Conservation (phyloP, 441 rosid species). For the Mallotus japonicus region DNA sequence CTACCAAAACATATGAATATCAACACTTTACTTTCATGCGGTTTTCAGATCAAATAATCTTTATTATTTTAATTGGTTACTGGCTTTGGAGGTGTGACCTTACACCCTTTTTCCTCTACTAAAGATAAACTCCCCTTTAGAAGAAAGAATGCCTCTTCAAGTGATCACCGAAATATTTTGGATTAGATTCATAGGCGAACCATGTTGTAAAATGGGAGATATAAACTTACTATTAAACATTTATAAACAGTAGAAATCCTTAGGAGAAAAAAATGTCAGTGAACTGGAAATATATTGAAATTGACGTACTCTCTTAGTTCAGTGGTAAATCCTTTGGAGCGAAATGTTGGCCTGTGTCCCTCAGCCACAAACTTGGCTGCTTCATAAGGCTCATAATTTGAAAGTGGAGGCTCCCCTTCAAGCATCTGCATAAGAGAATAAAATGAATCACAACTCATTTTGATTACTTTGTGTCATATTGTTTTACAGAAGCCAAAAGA, state of each 20-base stretch:
- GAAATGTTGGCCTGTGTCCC: constrained; percentile 84
- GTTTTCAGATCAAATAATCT: background rate
- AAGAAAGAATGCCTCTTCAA: background rate
- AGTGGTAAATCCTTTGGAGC: constrained; percentile 62
- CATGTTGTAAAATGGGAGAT: background rate
- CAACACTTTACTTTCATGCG: background rate
- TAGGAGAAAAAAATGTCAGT: background rate
- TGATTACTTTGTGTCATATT: constrained; percentile 16
- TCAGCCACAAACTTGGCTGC: constrained; percentile 93
- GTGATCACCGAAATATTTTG: background rate
- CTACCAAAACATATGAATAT: background rate
- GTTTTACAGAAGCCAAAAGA: constrained; percentile 12
- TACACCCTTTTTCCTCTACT: background rate
- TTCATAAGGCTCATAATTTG: constrained; percentile 85
- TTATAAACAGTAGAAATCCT: background rate
- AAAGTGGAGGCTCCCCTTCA: constrained; percentile 93
- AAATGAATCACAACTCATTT: constrained; percentile 27
- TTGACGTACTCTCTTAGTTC: constrained; percentile 82
- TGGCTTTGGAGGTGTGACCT: constrained; percentile 4
- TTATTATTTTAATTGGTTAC: too few relatives aligned
- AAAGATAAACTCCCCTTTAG: background rate
- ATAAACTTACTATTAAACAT: background rate
- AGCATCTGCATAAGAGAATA: constrained; percentile 64
- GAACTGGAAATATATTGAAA: constrained; percentile 10
- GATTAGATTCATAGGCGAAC: background rate